phyloP scores from a whole-genome alignment of 148 eudicot genomes.

The Rhododendron mucronatum region DNA sequence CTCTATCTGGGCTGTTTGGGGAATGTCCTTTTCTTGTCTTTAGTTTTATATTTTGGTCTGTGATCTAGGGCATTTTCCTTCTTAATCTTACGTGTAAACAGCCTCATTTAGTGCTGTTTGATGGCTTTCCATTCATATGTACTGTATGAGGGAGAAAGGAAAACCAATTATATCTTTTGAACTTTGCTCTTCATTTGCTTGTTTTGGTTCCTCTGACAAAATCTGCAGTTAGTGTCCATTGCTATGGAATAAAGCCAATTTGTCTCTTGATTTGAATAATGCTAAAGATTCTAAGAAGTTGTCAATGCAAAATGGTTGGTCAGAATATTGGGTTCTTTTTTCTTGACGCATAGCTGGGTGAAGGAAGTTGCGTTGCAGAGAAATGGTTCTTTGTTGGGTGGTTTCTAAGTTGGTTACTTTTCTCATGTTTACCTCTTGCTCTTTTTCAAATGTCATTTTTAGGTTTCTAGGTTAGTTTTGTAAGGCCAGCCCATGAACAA shows the following conservation, averaged over 20 bases:
- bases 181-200: constrained; percentile 17
- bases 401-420: constrained; percentile 21
- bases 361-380: constrained; percentile 9
- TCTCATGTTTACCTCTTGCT: not conserved
- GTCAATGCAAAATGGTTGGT: not conserved
- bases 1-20: too few relatives aligned
- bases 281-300: not conserved
- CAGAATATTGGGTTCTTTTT: not conserved
- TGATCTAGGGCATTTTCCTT: too few relatives aligned
- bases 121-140: not conserved
- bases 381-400: constrained; percentile 4
- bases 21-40: too few relatives aligned
- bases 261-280: not conserved
- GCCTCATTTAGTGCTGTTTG: not conserved
- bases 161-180: constrained; percentile 24
- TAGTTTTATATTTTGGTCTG: too few relatives aligned
- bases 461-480: not conserved
- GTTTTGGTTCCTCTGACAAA: constrained; percentile 37
- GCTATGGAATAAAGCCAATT: not conserved
- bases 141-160: constrained; percentile 34
- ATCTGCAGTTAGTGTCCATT: constrained; percentile 6
- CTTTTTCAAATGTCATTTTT: not conserved
- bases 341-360: constrained; percentile 11
- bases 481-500: constrained; percentile 33
- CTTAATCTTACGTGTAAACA: constrained; percentile 6